Evolutionary conservation across 2,329 filamentous ascomycete genomes (phyloP).

Genomic region (Penicillium palitans): DNA sequence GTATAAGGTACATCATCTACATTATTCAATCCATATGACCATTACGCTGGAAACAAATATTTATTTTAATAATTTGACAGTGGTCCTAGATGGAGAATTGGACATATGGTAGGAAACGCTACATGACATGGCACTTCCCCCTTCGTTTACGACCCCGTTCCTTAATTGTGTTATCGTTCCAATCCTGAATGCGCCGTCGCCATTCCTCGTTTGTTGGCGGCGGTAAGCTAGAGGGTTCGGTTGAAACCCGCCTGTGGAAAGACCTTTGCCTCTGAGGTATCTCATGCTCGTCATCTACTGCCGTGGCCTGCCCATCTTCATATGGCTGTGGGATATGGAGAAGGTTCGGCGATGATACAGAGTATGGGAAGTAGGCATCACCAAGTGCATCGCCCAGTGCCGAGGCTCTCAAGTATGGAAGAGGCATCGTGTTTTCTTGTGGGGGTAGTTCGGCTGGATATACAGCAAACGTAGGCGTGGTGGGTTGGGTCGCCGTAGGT

Average conservation of each 20-base stretch:
- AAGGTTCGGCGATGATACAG: slow-evolving; percentile 37
- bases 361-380: slow-evolving; percentile 32
- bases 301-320: slow-evolving; percentile 20
- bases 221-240: slow-evolving; percentile 34
- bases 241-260: slow-evolving; percentile 34
- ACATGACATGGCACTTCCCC: slow-evolving; percentile 44
- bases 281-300: slow-evolving; percentile 23
- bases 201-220: slow-evolving; percentile 37
- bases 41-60: background rate
- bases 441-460: slow-evolving; percentile 13
- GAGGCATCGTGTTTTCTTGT: slow-evolving; percentile 9
- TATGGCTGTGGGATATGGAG: slow-evolving; percentile 26
- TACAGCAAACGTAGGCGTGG: slow-evolving; percentile 18
- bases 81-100: background rate
- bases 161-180: slow-evolving; percentile 41
- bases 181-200: slow-evolving; percentile 42
- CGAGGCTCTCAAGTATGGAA: slow-evolving; percentile 18
- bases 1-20: background rate
- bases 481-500: slow-evolving; percentile 7
- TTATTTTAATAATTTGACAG: background rate
- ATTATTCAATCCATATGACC: background rate
- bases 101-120: slow-evolving; percentile 13
- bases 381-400: slow-evolving; percentile 21
- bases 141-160: slow-evolving; percentile 37
- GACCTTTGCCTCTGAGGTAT: slow-evolving; percentile 22